Evolutionary conservation across 208 protist species (phyloP), one percentile per base, ranked within the genome.

Genomic region (Plasmodiophora brassicae): DNA sequence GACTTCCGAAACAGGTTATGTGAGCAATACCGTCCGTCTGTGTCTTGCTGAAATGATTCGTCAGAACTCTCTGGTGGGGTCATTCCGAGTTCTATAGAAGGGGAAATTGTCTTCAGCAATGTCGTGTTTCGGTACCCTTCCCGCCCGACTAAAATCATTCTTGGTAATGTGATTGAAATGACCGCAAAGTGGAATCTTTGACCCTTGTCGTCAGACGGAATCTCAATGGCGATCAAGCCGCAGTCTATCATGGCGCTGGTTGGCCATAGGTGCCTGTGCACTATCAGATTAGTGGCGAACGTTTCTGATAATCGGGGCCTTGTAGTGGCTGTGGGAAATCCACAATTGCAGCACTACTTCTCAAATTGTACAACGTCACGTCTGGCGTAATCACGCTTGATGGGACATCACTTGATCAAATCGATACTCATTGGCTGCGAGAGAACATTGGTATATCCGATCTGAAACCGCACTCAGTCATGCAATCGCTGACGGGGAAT

Each of bases 331-430:
- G 46, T 20, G 88, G 88, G 35, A 89, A 89, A 60, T 87, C 78
- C 36, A 89, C 88, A 0, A 32, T 86, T 20, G 39, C 72, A 20
- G 0, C 0, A n/a, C 93, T 98, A 1, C 88, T 98, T 57, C 97
- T 95, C 86, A 95, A 96, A 88, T 97, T 98, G 91, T 98, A 95
- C 90, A 93, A 97, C 71, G 95, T 95, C 14, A 93, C 92, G 1
- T 86, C 90, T 36, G 97, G 97, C 38, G 41, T 85, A 53, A 92
- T 98, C 78, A 87, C 95, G 46, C 87, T 98, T 45, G 97, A 98
- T 87, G 96, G 96, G 0, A 95, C 97, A 91, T 93, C 95, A 84
- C 88, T 98, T 25, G 39, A 84, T 0, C 41, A 65, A 20, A 84
- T 98, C 86, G 91, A 96, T 88, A 86, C 96, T 32, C 87, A 90